phyloP scores from a whole-genome alignment of 179 eudicot genomes.

The Heliamphora pulchella region DNA sequence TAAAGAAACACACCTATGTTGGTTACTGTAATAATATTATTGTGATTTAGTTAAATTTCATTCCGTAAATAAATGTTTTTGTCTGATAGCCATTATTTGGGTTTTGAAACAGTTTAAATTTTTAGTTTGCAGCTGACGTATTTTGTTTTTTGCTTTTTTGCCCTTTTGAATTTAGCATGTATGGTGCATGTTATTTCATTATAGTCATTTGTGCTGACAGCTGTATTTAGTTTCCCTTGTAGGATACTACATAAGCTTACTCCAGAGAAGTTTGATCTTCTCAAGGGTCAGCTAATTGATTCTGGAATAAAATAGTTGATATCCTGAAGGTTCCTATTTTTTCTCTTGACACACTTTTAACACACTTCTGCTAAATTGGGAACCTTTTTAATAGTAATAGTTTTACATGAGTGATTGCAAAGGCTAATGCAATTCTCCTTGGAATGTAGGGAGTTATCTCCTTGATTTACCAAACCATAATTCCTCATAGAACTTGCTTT shows the following conservation, averaged over 20 bases:
- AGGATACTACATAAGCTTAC: slow-evolving; percentile 95
- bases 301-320: slow-evolving; percentile 83
- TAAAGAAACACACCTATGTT: no score
- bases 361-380: no score
- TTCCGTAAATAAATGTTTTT: background rate
- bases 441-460: no score
- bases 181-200: no score
- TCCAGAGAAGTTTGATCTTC: slow-evolving; percentile 91
- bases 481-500: no score
- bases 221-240: slow-evolving; percentile 24
- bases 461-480: no score
- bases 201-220: no score
- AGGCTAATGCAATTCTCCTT: no score
- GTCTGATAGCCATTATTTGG: background rate
- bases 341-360: background rate
- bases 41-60: background rate
- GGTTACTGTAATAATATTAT: no score
- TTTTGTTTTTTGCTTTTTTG: background rate
- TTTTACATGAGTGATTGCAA: no score
- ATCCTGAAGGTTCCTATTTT: slow-evolving; percentile 55
- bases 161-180: no score
- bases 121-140: background rate
- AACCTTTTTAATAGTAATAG: no score
- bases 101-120: background rate
- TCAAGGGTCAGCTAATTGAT: slow-evolving; percentile 78